Evolutionary conservation across 2,329 filamentous ascomycete species (phyloP), one percentile per base, ranked within the genome.

Genomic region (Saccharata proteae): DNA sequence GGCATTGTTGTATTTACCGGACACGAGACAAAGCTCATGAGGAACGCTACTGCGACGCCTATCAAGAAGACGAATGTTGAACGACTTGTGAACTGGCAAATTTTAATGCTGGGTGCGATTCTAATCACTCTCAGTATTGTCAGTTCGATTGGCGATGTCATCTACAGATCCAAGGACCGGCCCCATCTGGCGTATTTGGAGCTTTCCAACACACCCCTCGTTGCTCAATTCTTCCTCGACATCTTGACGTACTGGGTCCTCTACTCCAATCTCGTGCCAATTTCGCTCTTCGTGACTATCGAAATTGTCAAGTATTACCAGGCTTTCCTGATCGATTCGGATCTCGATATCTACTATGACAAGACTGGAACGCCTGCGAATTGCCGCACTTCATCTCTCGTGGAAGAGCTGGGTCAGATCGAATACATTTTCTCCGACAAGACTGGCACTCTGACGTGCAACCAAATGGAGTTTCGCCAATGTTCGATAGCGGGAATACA

Each of bases 401-500:
- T 98, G 8, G 90, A 98, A 59, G 92, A 98, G 51, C 62, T 98
- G 26, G 90, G 90, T 34, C 93, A 96, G 70, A 92, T 98, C 26
- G 90, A 96, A 50, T 98, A 92, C 48, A 90, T 98, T 41, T 98
- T 98, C 55, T 94, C 85, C 0, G 88, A 96, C 64, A 96, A 96
- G 64, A 96, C 88, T 2, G 88, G 88, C 25, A 96, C 88, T 4
- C 64, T 96, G 47, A 96, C 88, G n/a, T 93, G 86, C 60, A 96
- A 96, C 51, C 77, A 84, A 69, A 96, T 98, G 90, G 88, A 96
- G 55, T 98, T 96, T 57, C 85, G 85, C 52, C 85, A 96, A 56
- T 92, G 82, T 48, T 80, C 81, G 1, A 96, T 98, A 49, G 83
- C 75, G 16, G 90, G 90, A 16, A 77, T 96, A 32, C 88, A 93